These are phyloP conservation scores for Collybia sp. DNA, from an alignment of 768 basidiomycete species.

Conservation along the genomic window DNA sequence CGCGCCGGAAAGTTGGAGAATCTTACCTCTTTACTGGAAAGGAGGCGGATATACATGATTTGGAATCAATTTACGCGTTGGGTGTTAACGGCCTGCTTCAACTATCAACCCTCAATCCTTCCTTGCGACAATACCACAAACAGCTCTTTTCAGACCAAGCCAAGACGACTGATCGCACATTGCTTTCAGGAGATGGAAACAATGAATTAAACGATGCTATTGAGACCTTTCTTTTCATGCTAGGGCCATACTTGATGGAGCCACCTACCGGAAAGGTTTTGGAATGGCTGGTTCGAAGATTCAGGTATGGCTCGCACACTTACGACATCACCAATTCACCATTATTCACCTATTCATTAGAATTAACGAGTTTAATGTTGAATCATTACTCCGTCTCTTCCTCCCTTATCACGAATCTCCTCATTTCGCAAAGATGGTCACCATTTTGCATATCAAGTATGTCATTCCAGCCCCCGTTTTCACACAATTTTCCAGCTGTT, in stretches of 20 bases:
- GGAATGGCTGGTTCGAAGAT: slow-evolving; percentile 93
- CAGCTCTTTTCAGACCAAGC: slow-evolving; percentile 77
- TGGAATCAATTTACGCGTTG: slow-evolving; percentile 81
- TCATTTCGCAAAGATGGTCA: slow-evolving; percentile 90
- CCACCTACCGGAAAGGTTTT: slow-evolving; percentile 76
- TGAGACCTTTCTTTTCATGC: slow-evolving; percentile 54
- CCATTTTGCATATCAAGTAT: slow-evolving; percentile 76
- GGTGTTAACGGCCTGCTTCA: slow-evolving; percentile 76
- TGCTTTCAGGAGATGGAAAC: slow-evolving; percentile 59
- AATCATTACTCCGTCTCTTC: slow-evolving; percentile 73
- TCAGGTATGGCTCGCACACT: slow-evolving; percentile 60
- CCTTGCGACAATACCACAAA: slow-evolving; percentile 58
- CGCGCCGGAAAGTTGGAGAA: slow-evolving; percentile 57
- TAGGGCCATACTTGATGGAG: slow-evolving; percentile 83
- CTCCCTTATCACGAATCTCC: slow-evolving; percentile 94
- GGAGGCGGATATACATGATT: slow-evolving; percentile 81
- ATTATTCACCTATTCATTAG: slow-evolving; percentile 37
- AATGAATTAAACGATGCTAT: slow-evolving; percentile 60
- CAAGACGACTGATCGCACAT: slow-evolving; percentile 72
- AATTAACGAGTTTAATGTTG: slow-evolving; percentile 90
- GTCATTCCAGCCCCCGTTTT: slow-evolving; percentile 14
- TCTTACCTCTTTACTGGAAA: slow-evolving; percentile 87
- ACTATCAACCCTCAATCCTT: slow-evolving; percentile 56
- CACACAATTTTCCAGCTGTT: neutral
- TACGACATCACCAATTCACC: neutral